A percentile compares a stretch with the other conserved stretches of the same genome.
Evolutionary conservation across 192 early-diverging fungal genomes (phyloP).

Genomic region (Mortierella antarctica): DNA sequence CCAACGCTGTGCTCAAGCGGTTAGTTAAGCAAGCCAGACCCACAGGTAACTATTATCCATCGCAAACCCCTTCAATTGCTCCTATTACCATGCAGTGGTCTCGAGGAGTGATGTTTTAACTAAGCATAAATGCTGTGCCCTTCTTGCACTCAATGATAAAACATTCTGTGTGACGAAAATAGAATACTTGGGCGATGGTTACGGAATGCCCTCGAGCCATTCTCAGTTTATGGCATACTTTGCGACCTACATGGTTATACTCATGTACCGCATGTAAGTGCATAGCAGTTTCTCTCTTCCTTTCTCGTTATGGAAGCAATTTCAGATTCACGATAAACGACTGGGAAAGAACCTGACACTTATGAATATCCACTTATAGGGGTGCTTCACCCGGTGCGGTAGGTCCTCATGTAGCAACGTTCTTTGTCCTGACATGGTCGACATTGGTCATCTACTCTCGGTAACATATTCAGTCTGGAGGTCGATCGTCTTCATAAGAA

Average conservation of each 20-base stretch:
- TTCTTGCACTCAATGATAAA: neutral
- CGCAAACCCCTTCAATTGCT: neutral
- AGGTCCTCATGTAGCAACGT: conserved; percentile 22
- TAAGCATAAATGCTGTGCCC: neutral
- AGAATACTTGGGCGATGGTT: conserved; percentile 78
- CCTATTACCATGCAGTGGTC: neutral
- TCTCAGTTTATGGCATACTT: conserved; percentile 86
- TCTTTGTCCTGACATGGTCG: conserved; percentile 27
- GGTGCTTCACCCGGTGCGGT: conserved; percentile 15
- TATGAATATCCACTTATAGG: neutral
- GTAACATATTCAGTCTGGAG: conserved; percentile 10
- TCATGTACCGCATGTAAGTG: conserved; percentile 59
- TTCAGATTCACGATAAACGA: neutral
- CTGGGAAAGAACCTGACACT: neutral
- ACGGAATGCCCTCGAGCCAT: conserved; percentile 90
- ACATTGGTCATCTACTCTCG: conserved; percentile 41
- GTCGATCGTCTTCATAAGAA: neutral
- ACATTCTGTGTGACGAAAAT: neutral
- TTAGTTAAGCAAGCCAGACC: conserved; percentile 72
- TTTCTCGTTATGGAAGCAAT: no score
- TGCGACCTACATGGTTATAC: conserved; percentile 67
- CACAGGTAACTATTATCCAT: conserved; percentile 55
- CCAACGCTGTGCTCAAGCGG: conserved; percentile 74
- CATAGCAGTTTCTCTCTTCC: neutral
- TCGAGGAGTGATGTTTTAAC: neutral